Conservation (phyloP, 768 basidiomycete species). For the Strobilomyces echinocephalus region DNA sequence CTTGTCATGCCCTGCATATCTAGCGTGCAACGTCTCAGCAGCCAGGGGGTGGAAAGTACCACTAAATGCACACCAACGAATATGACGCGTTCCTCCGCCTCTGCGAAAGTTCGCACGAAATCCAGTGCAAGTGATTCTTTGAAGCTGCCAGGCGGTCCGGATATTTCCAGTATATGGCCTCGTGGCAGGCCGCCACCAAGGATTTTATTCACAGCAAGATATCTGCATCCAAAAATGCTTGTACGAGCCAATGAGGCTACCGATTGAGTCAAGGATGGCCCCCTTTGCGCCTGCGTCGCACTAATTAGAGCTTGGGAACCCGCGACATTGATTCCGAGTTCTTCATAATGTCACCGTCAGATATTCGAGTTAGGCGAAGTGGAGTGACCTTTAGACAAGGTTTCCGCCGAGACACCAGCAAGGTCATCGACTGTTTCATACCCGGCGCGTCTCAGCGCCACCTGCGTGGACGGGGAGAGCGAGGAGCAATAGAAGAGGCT, state of each 20-base stretch:
- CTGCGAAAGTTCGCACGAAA: slow-evolving; percentile 45
- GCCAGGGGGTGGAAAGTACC: neutral
- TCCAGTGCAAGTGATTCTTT: slow-evolving; percentile 54
- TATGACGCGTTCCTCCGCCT: slow-evolving; percentile 48
- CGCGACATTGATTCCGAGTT: slow-evolving; percentile 43
- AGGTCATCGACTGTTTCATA: slow-evolving; percentile 58
- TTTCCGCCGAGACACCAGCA: slow-evolving; percentile 37
- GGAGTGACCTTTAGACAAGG: slow-evolving; percentile 47
- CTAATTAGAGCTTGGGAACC: slow-evolving; percentile 46
- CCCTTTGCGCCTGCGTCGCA: slow-evolving; percentile 33
- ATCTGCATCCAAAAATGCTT: slow-evolving; percentile 25
- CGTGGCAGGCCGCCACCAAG: slow-evolving; percentile 59
- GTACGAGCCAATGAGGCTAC: slow-evolving; percentile 41
- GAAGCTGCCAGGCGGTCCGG: slow-evolving; percentile 69
- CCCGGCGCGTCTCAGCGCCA: slow-evolving; percentile 46
- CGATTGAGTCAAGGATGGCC: slow-evolving; percentile 47
- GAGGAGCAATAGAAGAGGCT: slow-evolving; percentile 43
- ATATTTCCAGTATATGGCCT: slow-evolving; percentile 66
- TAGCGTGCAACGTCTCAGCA: slow-evolving; percentile 19
- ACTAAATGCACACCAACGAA: slow-evolving; percentile 51
- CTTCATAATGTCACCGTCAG: slow-evolving; percentile 30
- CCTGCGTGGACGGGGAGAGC: slow-evolving; percentile 43
- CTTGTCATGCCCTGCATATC: slow-evolving; percentile 49
- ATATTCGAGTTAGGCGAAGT: neutral
- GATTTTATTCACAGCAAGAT: slow-evolving; percentile 50